phyloP scores from a whole-genome alignment of 1,284 basidiomycete species.

The Trametes sp. region DNA sequence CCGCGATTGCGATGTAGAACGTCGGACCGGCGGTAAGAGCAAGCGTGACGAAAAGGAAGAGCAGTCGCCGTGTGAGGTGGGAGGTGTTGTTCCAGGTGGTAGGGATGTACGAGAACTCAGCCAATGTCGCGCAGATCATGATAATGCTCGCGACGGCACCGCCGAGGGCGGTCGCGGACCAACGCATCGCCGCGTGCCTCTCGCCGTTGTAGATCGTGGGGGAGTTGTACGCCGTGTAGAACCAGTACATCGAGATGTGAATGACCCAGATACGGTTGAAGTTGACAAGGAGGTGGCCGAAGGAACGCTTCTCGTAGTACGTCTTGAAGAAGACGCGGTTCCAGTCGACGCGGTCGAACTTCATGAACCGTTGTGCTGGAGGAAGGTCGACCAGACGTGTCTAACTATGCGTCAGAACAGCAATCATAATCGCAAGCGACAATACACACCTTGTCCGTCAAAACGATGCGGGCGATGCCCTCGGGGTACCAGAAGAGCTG shows the following conservation, averaged over 20 bases:
- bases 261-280: constrained; percentile 99
- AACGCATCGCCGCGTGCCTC: constrained; percentile 76
- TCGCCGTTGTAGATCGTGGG: constrained; percentile 79
- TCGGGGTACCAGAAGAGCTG: constrained; percentile 99
- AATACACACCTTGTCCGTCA: constrained; percentile 83
- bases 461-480: constrained; percentile 91
- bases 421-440: neutral
- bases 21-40: constrained; percentile 89
- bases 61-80: constrained; percentile 85
- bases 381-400: constrained; percentile 90
- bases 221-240: constrained; percentile 94
- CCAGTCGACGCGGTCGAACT: constrained; percentile 95
- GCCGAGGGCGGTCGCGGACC: constrained; percentile 90
- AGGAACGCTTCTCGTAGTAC: constrained; percentile 94
- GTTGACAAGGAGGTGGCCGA: constrained; percentile 94
- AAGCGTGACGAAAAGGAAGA: constrained; percentile 87
- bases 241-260: constrained; percentile 92
- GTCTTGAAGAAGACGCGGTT: constrained; percentile 96
- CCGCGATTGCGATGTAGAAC: constrained; percentile 85
- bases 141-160: constrained; percentile 91
- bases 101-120: constrained; percentile 95
- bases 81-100: constrained; percentile 98
- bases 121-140: constrained; percentile 92
- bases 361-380: constrained; percentile 92
- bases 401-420: constrained; percentile 44